phyloP scores from a whole-genome alignment of 2,329 filamentous ascomycete genomes.

The Botrytis fragariae region DNA sequence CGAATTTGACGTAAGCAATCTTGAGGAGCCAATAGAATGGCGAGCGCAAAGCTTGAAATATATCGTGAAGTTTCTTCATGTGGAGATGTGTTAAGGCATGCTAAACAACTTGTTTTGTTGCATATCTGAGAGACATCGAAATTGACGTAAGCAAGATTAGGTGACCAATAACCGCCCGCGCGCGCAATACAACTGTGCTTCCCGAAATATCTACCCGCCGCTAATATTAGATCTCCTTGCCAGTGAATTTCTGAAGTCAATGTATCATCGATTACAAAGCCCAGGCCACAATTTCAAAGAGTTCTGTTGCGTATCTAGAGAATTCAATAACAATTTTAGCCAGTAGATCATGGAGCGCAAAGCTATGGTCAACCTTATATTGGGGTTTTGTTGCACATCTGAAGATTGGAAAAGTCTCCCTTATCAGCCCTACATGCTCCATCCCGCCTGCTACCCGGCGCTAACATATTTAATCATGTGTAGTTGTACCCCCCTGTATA shows the following conservation, averaged over 20 bases:
- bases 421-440: background rate
- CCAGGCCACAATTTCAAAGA: background rate
- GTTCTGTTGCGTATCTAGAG: background rate
- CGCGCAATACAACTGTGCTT: background rate
- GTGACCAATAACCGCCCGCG: background rate
- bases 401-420: background rate
- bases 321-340: background rate
- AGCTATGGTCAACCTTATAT: background rate
- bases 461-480: background rate
- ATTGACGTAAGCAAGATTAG: background rate
- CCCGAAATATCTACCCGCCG: too few relatives aligned
- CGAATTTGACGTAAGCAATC: background rate
- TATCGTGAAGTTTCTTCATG: background rate
- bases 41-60: background rate
- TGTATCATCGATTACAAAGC: background rate
- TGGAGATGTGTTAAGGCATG: background rate
- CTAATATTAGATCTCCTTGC: background rate
- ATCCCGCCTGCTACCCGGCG: background rate
- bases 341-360: background rate
- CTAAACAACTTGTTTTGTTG: background rate
- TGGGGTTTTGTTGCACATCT: background rate
- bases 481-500: background rate
- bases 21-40: background rate
- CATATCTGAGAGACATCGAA: background rate
- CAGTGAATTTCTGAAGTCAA: background rate